Conservation (phyloP, 1,139 yeast genomes). For the Candida tropicalis region DNA sequence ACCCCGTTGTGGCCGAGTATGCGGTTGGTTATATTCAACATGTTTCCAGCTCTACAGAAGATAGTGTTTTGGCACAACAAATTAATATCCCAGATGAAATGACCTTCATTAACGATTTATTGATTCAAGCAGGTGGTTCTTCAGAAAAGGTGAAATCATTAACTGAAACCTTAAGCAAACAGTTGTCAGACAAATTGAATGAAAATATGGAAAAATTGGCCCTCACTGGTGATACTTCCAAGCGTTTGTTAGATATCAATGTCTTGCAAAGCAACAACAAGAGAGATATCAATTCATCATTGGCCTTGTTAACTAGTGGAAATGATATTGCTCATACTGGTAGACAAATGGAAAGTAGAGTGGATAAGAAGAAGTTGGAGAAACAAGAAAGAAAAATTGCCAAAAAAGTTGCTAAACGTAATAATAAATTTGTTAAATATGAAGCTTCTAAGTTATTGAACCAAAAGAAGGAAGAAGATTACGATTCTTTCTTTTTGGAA, state of each 20-base stretch:
- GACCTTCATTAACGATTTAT: slow-evolving; percentile 59
- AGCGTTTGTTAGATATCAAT: slow-evolving; percentile 74
- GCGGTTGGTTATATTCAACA: slow-evolving; percentile 89
- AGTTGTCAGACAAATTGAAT: slow-evolving; percentile 56
- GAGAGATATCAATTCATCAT: slow-evolving; percentile 71
- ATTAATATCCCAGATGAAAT: slow-evolving; percentile 69
- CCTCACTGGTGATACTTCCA: slow-evolving; percentile 75
- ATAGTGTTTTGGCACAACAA: slow-evolving; percentile 77
- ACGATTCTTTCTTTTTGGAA: slow-evolving; percentile 91
- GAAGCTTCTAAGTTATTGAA: slow-evolving; percentile 89
- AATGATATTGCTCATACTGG: slow-evolving; percentile 91
- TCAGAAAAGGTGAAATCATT: slow-evolving; percentile 56
- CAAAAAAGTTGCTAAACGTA: slow-evolving; percentile 92
- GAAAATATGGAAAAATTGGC: slow-evolving; percentile 74
- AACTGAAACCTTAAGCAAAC: slow-evolving; percentile 44
- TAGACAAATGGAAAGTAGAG: slow-evolving; percentile 88
- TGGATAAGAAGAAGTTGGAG: slow-evolving; percentile 93
- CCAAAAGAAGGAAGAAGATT: slow-evolving; percentile 67
- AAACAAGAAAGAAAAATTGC: slow-evolving; percentile 98
- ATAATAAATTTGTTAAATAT: slow-evolving; percentile 81
- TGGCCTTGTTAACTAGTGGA: slow-evolving; percentile 73
- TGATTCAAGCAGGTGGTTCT: slow-evolving; percentile 80
- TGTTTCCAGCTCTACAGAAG: slow-evolving; percentile 72
- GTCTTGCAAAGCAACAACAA: slow-evolving; percentile 61
- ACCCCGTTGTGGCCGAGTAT: slow-evolving; percentile 88